Conservation (phyloP, 306 rosid species). For the Bauhinia variegata region DNA sequence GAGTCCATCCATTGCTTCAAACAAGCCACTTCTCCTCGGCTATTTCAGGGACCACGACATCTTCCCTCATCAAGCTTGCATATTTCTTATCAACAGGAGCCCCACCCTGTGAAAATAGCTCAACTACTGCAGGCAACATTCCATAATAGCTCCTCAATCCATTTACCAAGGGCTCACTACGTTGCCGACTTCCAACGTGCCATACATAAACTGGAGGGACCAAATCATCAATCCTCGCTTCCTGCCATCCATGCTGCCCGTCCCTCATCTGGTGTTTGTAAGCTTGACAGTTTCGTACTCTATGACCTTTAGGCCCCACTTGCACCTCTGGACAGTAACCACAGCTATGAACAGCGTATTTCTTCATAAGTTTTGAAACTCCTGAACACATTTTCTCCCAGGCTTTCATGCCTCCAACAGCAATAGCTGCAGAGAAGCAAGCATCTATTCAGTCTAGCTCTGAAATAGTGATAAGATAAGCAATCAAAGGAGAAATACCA, state of each 20-base stretch:
- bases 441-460: constrained; percentile 2
- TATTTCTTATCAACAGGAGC: constrained; percentile 49
- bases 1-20: constrained; percentile 33
- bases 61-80: constrained; percentile 55
- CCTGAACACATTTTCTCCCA: constrained; percentile 64
- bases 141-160: constrained; percentile 65
- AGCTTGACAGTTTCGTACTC: constrained; percentile 68
- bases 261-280: constrained; percentile 85
- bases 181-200: constrained; percentile 55
- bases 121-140: constrained; percentile 74
- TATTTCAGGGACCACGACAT: constrained; percentile 60
- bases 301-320: constrained; percentile 79
- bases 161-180: constrained; percentile 49
- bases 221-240: constrained; percentile 62
- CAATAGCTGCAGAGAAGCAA: constrained; percentile 50
- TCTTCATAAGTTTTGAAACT: constrained; percentile 61
- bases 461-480: background rate
- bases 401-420: constrained; percentile 63
- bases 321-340: constrained; percentile 78
- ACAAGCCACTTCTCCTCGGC: constrained; percentile 71
- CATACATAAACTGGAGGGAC: constrained; percentile 66
- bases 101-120: constrained; percentile 68
- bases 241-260: constrained; percentile 85
- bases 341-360: constrained; percentile 69
- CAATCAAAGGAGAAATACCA: constrained; percentile 10